Conservation (phyloP, 2,329 filamentous ascomycete species). For the Aureobasidium melanogenum region DNA sequence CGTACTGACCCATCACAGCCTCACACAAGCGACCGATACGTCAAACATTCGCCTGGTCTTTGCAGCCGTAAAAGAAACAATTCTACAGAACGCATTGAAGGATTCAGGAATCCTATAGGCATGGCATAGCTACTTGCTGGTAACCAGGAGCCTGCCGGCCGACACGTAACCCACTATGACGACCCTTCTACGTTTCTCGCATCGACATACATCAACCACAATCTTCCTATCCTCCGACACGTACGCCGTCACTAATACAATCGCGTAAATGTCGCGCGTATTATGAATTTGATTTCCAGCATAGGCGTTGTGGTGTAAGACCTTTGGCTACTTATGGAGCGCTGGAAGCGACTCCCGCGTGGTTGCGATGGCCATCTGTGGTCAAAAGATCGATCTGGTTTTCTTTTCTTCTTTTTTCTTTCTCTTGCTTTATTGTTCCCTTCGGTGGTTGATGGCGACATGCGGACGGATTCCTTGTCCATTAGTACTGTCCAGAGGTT, state of each 20-base stretch:
- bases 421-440: not conserved
- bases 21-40: conserved; percentile 97
- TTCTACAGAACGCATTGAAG: conserved; percentile 94
- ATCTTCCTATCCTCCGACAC: conserved; percentile 1
- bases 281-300: conserved; percentile 13
- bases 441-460: not conserved
- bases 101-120: conserved; percentile 80
- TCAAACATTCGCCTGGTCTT: conserved; percentile 97
- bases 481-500: not conserved
- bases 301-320: conserved; percentile 13
- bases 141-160: conserved; percentile 67
- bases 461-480: not conserved
- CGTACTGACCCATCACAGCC: conserved; percentile 43
- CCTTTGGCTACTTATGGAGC: conserved; percentile 7
- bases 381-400: not conserved
- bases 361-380: not conserved
- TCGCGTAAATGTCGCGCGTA: conserved; percentile 1
- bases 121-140: not conserved
- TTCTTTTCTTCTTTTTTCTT: not conserved
- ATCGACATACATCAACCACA: not conserved
- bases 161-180: conserved; percentile 17
- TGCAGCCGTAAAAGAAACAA: conserved; percentile 96
- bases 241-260: conserved; percentile 13
- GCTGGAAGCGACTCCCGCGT: not conserved
- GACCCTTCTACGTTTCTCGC: conserved; percentile 9